These are phyloP conservation scores for Chlamydomonas eustigma DNA, from an alignment of 139 green algal genomes.

Conservation along the genomic window DNA sequence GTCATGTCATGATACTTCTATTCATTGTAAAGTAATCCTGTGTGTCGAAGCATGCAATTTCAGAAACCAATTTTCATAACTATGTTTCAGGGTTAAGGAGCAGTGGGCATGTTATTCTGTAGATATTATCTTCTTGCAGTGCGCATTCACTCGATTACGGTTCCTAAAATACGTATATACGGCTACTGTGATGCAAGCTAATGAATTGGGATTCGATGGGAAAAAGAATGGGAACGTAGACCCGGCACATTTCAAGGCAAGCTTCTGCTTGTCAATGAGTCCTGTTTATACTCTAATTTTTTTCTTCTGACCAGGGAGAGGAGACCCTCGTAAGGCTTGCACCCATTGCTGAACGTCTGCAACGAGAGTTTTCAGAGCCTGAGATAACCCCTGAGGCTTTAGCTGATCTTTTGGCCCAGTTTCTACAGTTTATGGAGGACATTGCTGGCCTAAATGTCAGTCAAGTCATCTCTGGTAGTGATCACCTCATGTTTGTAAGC, in stretches of 20 bases:
- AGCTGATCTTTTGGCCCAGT: slow-evolving; percentile 45
- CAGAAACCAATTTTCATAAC: too few relatives aligned
- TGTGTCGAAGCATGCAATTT: too few relatives aligned
- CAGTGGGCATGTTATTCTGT: too few relatives aligned
- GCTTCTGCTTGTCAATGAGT: not conserved
- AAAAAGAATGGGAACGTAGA: slow-evolving; percentile 6
- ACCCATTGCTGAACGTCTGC: slow-evolving; percentile 10
- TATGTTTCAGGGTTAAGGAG: too few relatives aligned
- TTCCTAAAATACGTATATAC: too few relatives aligned
- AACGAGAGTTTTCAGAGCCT: slow-evolving; percentile 23
- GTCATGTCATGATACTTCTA: too few relatives aligned
- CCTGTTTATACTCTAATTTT: not conserved
- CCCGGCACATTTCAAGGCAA: not conserved
- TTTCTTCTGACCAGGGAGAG: slow-evolving; percentile 40
- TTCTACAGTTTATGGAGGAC: slow-evolving; percentile 82
- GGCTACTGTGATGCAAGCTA: too few relatives aligned
- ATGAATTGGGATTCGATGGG: too few relatives aligned
- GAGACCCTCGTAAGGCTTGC: slow-evolving; percentile 44
- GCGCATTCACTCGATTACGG: too few relatives aligned
- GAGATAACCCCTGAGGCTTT: slow-evolving; percentile 57
- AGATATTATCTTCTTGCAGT: too few relatives aligned
- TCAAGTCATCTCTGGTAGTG: not conserved
- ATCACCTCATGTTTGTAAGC: not conserved
- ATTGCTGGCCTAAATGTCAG: slow-evolving; percentile 65
- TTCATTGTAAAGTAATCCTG: too few relatives aligned